Conservation (phyloP, 2,329 filamentous ascomycete species). For the Blastomyces emzantsi region DNA sequence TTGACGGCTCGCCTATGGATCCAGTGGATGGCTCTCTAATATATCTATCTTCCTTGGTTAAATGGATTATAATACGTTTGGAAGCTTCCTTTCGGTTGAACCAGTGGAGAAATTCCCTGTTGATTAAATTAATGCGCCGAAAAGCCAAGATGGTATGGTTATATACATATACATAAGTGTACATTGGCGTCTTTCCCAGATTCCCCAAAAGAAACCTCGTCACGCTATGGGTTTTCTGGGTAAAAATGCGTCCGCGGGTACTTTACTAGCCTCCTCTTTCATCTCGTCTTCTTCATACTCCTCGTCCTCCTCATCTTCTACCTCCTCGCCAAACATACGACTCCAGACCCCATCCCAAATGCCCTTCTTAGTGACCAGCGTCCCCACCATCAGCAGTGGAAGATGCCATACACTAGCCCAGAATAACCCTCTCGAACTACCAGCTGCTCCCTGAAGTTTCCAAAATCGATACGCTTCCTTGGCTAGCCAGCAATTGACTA, state of each 20-base stretch:
- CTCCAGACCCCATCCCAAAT: constrained; percentile 78
- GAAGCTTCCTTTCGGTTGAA: background rate
- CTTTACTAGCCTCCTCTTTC: background rate
- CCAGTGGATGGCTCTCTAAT: background rate
- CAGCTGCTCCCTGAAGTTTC: constrained; percentile 65
- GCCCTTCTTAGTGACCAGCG: constrained; percentile 87
- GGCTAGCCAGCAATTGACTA: constrained; percentile 79
- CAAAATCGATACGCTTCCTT: constrained; percentile 75
- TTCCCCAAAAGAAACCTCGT: background rate
- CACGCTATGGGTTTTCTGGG: background rate
- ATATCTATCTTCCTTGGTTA: background rate
- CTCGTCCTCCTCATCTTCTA: constrained; percentile 47
- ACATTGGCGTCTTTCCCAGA: background rate
- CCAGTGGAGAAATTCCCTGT: background rate
- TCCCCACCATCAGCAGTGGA: constrained; percentile 79
- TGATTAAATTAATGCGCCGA: background rate
- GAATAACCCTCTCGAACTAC: constrained; percentile 75
- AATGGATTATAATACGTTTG: background rate
- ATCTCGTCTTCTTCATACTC: constrained; percentile 16
- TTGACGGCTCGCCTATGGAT: too few relatives aligned
- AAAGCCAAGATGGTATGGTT: background rate
- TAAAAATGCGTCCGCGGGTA: background rate
- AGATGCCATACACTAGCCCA: constrained; percentile 98
- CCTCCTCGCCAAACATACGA: constrained; percentile 51
- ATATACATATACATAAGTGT: constrained; percentile 1